Evolutionary conservation across 169 alveolate species (phyloP), one percentile per base, ranked within the genome.

Genomic region (Plasmodium vivax): DNA sequence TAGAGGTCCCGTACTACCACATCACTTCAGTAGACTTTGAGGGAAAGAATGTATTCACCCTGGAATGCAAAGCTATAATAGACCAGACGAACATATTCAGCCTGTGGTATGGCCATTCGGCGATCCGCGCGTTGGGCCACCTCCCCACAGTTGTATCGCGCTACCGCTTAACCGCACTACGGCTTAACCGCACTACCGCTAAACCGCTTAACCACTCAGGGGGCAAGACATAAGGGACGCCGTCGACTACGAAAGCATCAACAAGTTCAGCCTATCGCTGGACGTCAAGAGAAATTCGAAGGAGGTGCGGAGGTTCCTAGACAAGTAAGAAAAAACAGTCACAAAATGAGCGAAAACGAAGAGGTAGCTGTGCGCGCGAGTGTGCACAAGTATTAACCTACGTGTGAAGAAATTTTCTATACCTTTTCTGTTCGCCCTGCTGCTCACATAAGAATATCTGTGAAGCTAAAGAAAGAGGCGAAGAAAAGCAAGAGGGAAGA

Each of bases 1-100:
- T 91, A 51, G 95, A 91, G 54, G 73, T 91, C 38, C 95, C 95
- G 2, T 91, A 91, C 58, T 91, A 91, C 41, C 95, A 91, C 56
- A 72, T 91, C 51, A 32, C 82, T n/a, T 81, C 91, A 30, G 56
- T 71, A 41, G 16, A 80, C 36, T 81, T 72, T 27, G 83, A 91
- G 54, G 74, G 54, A 16, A 82, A 82, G 68, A 71, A 36, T 41
- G 14, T 82, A 14, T 72, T 91, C 41, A 36, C 19, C 12, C 23
- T 91, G 73, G 88, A 91, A 32, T 91, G 95, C 77, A 91, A 91
- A 91, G 80, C 92, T 10, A 81, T 82, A 16, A 90, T 82, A 43
- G 92, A 91, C 36, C 92, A 91, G 79, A 91, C 95, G 56, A 91
- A 91, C 74, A 80, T 91, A 41, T 91, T 91, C 74, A 68, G 74